Evolutionary conservation across 805 yeast genomes (phyloP).

Genomic region (Candida vaughaniae): DNA sequence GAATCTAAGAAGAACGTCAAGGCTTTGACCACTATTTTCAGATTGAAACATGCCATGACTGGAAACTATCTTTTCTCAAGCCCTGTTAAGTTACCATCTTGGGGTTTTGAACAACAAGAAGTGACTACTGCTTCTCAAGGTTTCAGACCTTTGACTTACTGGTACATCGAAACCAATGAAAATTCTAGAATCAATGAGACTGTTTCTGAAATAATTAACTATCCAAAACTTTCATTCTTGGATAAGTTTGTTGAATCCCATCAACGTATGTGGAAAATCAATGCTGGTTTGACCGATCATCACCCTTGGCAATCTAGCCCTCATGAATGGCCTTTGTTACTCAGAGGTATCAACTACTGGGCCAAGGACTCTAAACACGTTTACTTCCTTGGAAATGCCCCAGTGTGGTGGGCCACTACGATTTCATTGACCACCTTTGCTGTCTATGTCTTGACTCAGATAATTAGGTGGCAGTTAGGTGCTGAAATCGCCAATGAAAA

Average conservation of each 20-base stretch:
- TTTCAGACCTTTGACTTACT: conserved; percentile 53
- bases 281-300: conserved; percentile 63
- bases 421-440: conserved; percentile 50
- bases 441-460: conserved; percentile 45
- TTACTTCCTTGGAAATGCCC: conserved; percentile 76
- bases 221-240: conserved; percentile 53
- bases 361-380: conserved; percentile 56
- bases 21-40: conserved; percentile 69
- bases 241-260: conserved; percentile 67
- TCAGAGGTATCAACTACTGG: conserved; percentile 85
- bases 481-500: conserved; percentile 44
- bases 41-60: conserved; percentile 76
- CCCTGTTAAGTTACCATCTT: conserved; percentile 69
- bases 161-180: conserved; percentile 73
- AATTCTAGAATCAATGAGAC: conserved; percentile 44
- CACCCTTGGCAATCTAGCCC: conserved; percentile 76
- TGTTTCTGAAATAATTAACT: conserved; percentile 35
- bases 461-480: conserved; percentile 64
- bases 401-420: conserved; percentile 73
- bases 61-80: conserved; percentile 79
- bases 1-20: conserved; percentile 55
- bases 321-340: conserved; percentile 68
- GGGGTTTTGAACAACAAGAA: conserved; percentile 86
- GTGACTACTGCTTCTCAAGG: conserved; percentile 79
- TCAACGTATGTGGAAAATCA: conserved; percentile 73